Evolutionary conservation across 1,284 basidiomycete species (phyloP).

Genomic region (Phylloboletellus chloephorus): DNA sequence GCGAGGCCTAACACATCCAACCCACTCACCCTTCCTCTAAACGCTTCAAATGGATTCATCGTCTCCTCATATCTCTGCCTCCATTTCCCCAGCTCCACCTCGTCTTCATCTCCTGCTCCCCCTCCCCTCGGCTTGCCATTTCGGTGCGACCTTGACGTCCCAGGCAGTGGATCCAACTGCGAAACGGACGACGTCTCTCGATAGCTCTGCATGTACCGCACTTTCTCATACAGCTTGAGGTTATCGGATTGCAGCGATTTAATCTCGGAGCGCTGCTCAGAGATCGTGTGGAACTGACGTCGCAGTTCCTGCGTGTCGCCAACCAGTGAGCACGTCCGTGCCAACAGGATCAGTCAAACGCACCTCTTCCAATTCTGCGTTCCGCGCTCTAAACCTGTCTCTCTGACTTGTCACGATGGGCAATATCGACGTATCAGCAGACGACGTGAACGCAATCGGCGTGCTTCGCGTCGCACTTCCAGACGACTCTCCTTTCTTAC

Average conservation of each 20-base stretch:
- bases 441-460: constrained; percentile 64
- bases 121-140: constrained; percentile 58
- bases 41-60: constrained; percentile 97
- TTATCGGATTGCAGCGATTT: constrained; percentile 89
- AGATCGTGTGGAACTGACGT: constrained; percentile 89
- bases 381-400: constrained; percentile 92
- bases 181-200: constrained; percentile 63
- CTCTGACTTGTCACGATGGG: constrained; percentile 96
- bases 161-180: constrained; percentile 65
- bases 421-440: constrained; percentile 85
- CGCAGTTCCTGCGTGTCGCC: constrained; percentile 67
- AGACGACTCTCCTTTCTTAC: constrained; percentile 22
- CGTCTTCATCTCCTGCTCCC: constrained; percentile 72
- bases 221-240: constrained; percentile 94
- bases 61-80: constrained; percentile 89
- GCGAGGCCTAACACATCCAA: not conserved
- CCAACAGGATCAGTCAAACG: constrained; percentile 7
- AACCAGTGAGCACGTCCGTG: constrained; percentile 4
- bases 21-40: constrained; percentile 82
- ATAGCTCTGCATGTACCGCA: constrained; percentile 94
- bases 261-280: constrained; percentile 84
- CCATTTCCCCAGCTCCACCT: constrained; percentile 88
- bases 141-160: constrained; percentile 30
- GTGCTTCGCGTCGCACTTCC: constrained; percentile 42
- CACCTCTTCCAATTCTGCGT: constrained; percentile 94